Percentiles rank a stretch among this genome's conserved stretches.
phyloP scores from a whole-genome alignment of 2,329 filamentous ascomycete species.

The Exutisphaerella laricina region DNA sequence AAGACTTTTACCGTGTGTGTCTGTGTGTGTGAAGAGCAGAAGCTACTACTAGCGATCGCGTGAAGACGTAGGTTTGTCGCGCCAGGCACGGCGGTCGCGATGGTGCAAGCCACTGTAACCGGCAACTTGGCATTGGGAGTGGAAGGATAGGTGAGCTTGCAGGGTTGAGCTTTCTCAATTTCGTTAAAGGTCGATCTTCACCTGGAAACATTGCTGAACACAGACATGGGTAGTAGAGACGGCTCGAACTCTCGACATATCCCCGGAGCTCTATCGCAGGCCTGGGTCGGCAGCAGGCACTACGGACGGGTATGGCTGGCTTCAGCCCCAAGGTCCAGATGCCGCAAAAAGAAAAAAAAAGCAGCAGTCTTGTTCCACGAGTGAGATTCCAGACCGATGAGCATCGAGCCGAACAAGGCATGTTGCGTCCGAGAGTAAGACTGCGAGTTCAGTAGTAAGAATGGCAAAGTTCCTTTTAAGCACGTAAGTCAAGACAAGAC shows the following conservation, averaged over 20 bases:
- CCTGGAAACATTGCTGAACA: slow-evolving; percentile 6
- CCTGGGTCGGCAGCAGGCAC: slow-evolving; percentile 12
- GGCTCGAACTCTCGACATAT: slow-evolving; percentile 12
- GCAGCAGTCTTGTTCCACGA: neutral
- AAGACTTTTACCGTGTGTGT: too few relatives aligned
- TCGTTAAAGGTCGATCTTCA: slow-evolving; percentile 19
- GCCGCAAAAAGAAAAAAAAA: too few relatives aligned
- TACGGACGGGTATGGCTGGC: slow-evolving; percentile 11
- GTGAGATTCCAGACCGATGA: neutral
- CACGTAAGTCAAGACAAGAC: too few relatives aligned
- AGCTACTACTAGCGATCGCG: slow-evolving; percentile 5
- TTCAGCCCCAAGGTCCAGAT: slow-evolving; percentile 13
- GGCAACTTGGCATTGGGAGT: slow-evolving; percentile 16
- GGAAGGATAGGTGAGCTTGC: slow-evolving; percentile 11
- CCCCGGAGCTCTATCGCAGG: slow-evolving; percentile 14
- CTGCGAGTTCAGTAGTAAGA: neutral
- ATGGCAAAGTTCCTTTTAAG: too few relatives aligned
- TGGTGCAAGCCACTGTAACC: slow-evolving; percentile 18
- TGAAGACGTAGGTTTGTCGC: slow-evolving; percentile 15
- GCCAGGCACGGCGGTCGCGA: slow-evolving; percentile 17
- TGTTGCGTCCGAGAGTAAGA: neutral
- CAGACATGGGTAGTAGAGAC: slow-evolving; percentile 7
- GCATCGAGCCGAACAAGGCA: neutral
- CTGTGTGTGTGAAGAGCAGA: too few relatives aligned
- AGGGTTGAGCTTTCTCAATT: slow-evolving; percentile 18